Evolutionary conservation across 2,329 filamentous ascomycete species (phyloP), one percentile per base, ranked within the genome.

Genomic region (Diplodia intermedia): DNA sequence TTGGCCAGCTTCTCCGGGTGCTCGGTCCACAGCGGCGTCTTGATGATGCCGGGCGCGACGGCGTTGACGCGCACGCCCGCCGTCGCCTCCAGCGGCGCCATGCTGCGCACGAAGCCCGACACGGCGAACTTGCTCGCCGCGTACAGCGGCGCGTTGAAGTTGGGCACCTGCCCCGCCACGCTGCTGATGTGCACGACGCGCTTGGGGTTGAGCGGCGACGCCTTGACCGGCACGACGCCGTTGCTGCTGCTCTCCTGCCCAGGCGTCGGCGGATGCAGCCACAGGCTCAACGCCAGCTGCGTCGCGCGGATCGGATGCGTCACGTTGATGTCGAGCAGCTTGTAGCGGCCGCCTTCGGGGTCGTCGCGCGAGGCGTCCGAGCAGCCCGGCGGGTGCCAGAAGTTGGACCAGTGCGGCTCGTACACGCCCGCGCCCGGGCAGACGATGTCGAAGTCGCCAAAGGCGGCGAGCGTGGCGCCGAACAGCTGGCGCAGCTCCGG

Each of bases 11-110:
- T 89, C 75, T 89, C 86, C 0, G 86, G 85, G 71, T 88, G 82
- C 2, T 89, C 86, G 0, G 83, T 86, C 86, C 86, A 89, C 5
- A 89, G 76, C 7, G 87, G 87, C 14, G 87, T 89, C 70, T 84
- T 87, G 71, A 89, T 86, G 1, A 88, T 76, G 0, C 87, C 87
- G 0, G 87, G 87, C 18, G 86, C 86, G 2, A 89, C 86, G 6
- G 83, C 86, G 23, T 86, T 88, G 18, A 89, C 86, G 0, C 86
- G 78, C 63, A 89, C 86, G 0, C 84, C 85, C 29, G 85, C 71
- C 0, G 72, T 73, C 1, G 76, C 66, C 26, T 88, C 86, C 6
- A 89, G 79, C 1, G 78, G 75, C 0, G 77, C 83, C 15, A 89
- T 73, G 4, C 80, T 81, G 66, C 86, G 82, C 4, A 88, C 79